A percentile compares a stretch with the other conserved stretches of the same genome.
phyloP scores from a whole-genome alignment of 768 basidiomycete genomes.

The Pholiota molesta region DNA sequence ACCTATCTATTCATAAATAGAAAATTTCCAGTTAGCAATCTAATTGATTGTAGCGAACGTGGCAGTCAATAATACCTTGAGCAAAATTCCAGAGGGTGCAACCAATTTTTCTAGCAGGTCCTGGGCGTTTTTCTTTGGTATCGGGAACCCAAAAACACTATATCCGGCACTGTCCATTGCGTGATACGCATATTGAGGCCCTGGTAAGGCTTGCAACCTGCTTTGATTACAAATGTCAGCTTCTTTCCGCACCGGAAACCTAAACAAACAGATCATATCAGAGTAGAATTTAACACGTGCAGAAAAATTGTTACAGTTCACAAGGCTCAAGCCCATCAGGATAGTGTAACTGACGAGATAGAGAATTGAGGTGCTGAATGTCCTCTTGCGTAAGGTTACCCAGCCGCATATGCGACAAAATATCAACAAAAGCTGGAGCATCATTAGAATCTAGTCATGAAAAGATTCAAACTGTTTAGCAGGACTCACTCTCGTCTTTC shows the following conservation, averaged over 20 bases:
- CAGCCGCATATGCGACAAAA: conserved; percentile 87
- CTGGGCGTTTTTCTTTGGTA: conserved; percentile 31
- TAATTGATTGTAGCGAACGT: neutral
- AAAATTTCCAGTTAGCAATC: no score
- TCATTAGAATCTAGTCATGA: neutral
- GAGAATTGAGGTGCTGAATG: conserved; percentile 51
- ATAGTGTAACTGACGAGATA: conserved; percentile 63
- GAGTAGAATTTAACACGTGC: neutral
- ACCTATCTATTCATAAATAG: conserved; percentile 45
- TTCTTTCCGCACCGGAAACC: conserved; percentile 77
- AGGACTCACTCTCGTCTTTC: conserved; percentile 51
- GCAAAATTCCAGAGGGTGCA: conserved; percentile 45
- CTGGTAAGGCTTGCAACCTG: conserved; percentile 54
- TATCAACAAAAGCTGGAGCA: conserved; percentile 70
- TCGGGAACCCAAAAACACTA: conserved; percentile 37
- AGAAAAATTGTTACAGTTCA: conserved; percentile 59
- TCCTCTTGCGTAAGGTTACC: conserved; percentile 61
- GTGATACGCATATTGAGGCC: conserved; percentile 33
- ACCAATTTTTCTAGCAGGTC: conserved; percentile 50
- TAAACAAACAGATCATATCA: neutral
- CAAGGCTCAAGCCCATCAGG: conserved; percentile 77
- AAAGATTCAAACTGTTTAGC: neutral
- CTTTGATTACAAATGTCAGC: conserved; percentile 75
- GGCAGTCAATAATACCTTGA: conserved; percentile 42
- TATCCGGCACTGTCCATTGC: conserved; percentile 50